Evolutionary conservation across 140 eudicot species (phyloP).

Genomic region (Erigeron philadelphicus): DNA sequence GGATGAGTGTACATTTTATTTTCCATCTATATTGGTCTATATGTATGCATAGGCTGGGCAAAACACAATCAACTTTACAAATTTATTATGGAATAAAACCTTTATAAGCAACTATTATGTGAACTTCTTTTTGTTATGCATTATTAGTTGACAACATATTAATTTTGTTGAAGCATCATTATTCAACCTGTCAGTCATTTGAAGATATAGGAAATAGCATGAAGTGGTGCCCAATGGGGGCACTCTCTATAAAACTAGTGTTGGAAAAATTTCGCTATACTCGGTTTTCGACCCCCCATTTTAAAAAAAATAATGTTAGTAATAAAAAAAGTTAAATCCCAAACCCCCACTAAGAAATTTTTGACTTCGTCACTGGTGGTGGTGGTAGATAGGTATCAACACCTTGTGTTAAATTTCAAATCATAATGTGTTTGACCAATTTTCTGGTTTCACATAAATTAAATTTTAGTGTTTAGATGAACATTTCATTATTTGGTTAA

Average conservation of each 20-base stretch:
- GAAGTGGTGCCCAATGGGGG: not conserved
- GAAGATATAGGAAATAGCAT: not conserved
- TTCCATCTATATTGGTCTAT: conserved; percentile 18
- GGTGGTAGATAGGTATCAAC: too few species aligned
- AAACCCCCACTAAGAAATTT: too few species aligned
- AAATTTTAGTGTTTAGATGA: too few species aligned
- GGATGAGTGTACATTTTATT: conserved; percentile 31
- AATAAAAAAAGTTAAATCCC: too few species aligned
- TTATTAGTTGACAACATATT: conserved; percentile 12
- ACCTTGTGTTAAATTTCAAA: too few species aligned
- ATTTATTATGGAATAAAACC: conserved; percentile 25
- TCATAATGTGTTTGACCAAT: too few species aligned
- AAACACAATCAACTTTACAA: conserved; percentile 26
- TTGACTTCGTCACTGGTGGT: too few species aligned
- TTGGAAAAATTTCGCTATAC: too few species aligned
- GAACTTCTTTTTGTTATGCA: not conserved
- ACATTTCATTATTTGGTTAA: too few species aligned
- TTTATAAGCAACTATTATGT: not conserved
- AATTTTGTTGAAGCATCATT: not conserved
- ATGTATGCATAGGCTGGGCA: conserved; percentile 43
- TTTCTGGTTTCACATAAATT: too few species aligned
- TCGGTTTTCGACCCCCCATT: too few species aligned
- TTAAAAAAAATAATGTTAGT: too few species aligned
- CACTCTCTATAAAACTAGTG: not conserved
- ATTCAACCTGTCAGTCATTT: not conserved